Evolutionary conservation across 768 basidiomycete genomes (phyloP), one percentile per base, ranked within the genome.

Genomic region (Lentinula sp.): DNA sequence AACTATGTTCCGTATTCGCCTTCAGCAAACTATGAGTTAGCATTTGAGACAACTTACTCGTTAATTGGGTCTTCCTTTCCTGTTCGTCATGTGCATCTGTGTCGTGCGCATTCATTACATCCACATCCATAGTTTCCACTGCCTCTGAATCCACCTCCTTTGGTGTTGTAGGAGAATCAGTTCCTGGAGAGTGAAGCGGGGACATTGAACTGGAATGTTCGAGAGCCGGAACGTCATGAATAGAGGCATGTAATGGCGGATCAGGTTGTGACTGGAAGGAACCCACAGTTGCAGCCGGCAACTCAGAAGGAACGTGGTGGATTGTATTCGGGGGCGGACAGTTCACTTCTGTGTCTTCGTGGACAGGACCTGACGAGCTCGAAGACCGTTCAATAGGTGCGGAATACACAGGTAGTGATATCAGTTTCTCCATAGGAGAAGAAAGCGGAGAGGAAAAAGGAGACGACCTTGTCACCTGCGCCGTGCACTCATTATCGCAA

Each of bases 191-290:
- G 12, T 58, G 55, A 18, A 39, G 20, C 45, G 57, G 57, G 6
- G 57, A 46, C 33, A 58, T 58, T 9, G 57, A 58, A 23, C 32
- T 58, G 12, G 57, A 58, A 46, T 39, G 43, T 6, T 42, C 57
- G 7, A 58, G 57, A 32, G 13, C 57, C 10, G 57, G 57, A 15
- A 58, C 43, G 33, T 43, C 37, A n/a, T 15, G 42, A 41, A 35
- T 16, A 20, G n/a, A 16, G 4, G 36, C 35, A 55, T 10, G 39
- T 42, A 41, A 43, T n/a, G 13, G 53, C 15, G 36, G 15, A 18
- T 15, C 28, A 52, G 20, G 16, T 16, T 23, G 18, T 4, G 53
- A 18, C 7, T 33, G 49, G 28, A 23, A 28, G 12, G 32, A 5
- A 20, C 28, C 18, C 4, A 35, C 16, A 43, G 39, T 42, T 13